Percentiles rank a stretch among this genome's conserved stretches.
These are phyloP conservation scores for Dictyostelium intermedium DNA, from an alignment of 78 protist genomes.

Conservation along the genomic window DNA sequence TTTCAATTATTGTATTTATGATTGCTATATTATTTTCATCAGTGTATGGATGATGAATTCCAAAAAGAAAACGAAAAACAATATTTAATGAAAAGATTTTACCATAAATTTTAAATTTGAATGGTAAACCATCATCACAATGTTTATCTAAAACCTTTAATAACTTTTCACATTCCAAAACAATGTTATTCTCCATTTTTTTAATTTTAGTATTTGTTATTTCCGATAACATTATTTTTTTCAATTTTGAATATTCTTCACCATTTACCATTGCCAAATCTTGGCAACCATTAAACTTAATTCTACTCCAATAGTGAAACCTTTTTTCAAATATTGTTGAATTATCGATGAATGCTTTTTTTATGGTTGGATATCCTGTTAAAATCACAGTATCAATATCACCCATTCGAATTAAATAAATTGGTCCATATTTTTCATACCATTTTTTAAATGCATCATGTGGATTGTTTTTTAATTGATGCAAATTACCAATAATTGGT, in stretches of 20 bases:
- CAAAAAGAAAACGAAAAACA: not conserved
- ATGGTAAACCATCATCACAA: not conserved
- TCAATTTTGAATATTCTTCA: not conserved
- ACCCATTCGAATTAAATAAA: not conserved
- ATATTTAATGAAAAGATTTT: not conserved
- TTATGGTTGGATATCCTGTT: not conserved
- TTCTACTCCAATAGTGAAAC: not conserved
- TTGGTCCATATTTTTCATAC: not conserved
- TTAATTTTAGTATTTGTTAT: not conserved
- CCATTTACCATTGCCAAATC: conserved; percentile 17
- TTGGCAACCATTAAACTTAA: not conserved
- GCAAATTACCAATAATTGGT: not conserved
- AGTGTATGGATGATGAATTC: not conserved
- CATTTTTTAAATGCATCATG: not conserved
- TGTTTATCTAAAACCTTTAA: not conserved
- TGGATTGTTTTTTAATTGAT: not conserved
- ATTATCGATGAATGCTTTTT: not conserved
- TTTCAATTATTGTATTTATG: not conserved
- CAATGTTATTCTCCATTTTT: not conserved
- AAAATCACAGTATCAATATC: not conserved
- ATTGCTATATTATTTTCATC: not conserved
- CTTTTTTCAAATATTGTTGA: not conserved
- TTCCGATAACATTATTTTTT: not conserved
- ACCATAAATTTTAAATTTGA: not conserved
- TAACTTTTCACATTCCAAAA: not conserved